Evolutionary conservation across 345 rosid species (phyloP).

Genomic region (Mercurialis annua): DNA sequence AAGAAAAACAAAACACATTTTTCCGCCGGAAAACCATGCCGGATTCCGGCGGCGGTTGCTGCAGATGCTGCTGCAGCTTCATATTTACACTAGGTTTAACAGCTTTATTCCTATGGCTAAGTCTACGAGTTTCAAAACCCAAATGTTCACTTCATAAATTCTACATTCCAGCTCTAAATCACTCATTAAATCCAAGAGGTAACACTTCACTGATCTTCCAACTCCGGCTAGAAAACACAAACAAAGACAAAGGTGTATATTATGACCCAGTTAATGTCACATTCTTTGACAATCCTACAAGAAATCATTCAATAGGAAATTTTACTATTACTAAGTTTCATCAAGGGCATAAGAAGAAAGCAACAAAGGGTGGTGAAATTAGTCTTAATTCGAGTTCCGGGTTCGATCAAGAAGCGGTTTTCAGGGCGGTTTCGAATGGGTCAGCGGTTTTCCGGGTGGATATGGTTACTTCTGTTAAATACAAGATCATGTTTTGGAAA

Average conservation of each 20-base stretch:
- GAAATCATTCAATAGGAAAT: conserved; percentile 15
- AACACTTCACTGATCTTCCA: conserved; percentile 45
- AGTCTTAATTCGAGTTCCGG: neutral
- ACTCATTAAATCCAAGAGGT: conserved; percentile 21
- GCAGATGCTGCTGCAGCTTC: conserved; percentile 50
- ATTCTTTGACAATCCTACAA: conserved; percentile 22
- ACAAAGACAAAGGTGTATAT: conserved; percentile 64
- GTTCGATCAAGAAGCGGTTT: conserved; percentile 30
- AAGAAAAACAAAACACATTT: neutral
- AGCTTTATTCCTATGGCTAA: conserved; percentile 70
- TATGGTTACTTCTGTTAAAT: conserved; percentile 59
- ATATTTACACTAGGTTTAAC: conserved; percentile 58
- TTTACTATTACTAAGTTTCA: conserved; percentile 37
- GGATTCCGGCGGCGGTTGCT: conserved; percentile 31
- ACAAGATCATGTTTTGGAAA: conserved; percentile 54
- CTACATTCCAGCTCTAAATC: conserved; percentile 59
- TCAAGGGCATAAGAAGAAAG: conserved; percentile 70
- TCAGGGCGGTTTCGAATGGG: conserved; percentile 35
- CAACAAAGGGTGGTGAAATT: conserved; percentile 30
- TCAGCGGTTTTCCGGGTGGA: conserved; percentile 52
- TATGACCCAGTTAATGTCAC: conserved; percentile 57
- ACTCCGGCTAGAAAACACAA: conserved; percentile 51
- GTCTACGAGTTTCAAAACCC: conserved; percentile 58
- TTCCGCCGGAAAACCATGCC: conserved; percentile 28
- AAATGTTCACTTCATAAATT: conserved; percentile 41